phyloP scores from a whole-genome alignment of 495 filamentous ascomycete species.

The Talaromyces proteolyticus region DNA sequence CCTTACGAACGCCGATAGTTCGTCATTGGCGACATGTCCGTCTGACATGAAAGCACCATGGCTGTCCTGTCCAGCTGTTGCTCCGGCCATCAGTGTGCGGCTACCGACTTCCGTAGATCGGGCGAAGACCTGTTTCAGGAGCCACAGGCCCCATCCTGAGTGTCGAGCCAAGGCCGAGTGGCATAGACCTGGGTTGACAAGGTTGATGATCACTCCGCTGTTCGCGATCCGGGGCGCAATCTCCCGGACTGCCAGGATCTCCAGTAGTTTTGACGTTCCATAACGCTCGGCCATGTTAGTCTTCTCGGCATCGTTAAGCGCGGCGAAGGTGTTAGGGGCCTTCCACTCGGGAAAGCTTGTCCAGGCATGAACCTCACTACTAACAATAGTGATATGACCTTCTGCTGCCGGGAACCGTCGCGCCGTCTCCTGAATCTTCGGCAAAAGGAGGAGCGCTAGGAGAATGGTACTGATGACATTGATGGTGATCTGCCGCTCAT shows the following conservation, averaged over 20 bases:
- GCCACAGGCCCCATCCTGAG: slow-evolving; percentile 8
- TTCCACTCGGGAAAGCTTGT: slow-evolving; percentile 25
- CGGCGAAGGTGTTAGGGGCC: slow-evolving; percentile 21
- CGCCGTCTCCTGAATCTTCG: slow-evolving; percentile 30
- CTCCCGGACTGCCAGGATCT: slow-evolving; percentile 39
- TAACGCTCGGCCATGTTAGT: slow-evolving; percentile 33
- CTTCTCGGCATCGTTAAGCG: slow-evolving; percentile 22
- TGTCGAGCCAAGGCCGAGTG: slow-evolving; percentile 36
- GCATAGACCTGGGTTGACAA: slow-evolving; percentile 47
- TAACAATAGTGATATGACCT: slow-evolving; percentile 27
- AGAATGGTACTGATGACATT: slow-evolving; percentile 48
- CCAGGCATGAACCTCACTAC: slow-evolving; percentile 33
- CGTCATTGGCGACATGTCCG: slow-evolving; percentile 17
- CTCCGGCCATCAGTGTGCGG: slow-evolving; percentile 36
- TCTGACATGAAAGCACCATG: slow-evolving; percentile 44
- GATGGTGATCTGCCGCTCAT: slow-evolving; percentile 44
- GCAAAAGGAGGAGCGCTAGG: slow-evolving; percentile 37
- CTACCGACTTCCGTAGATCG: slow-evolving; percentile 42
- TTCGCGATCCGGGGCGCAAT: slow-evolving; percentile 27
- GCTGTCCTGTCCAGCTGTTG: slow-evolving; percentile 26
- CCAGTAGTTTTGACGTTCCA: slow-evolving; percentile 46
- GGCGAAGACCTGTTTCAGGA: slow-evolving; percentile 23
- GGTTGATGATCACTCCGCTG: slow-evolving; percentile 45
- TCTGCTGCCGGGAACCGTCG: slow-evolving; percentile 8
- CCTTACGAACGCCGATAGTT: slow-evolving; percentile 26